Evolutionary conservation across 441 rosid genomes (phyloP).

Genomic region (Eutrema salsugineum): DNA sequence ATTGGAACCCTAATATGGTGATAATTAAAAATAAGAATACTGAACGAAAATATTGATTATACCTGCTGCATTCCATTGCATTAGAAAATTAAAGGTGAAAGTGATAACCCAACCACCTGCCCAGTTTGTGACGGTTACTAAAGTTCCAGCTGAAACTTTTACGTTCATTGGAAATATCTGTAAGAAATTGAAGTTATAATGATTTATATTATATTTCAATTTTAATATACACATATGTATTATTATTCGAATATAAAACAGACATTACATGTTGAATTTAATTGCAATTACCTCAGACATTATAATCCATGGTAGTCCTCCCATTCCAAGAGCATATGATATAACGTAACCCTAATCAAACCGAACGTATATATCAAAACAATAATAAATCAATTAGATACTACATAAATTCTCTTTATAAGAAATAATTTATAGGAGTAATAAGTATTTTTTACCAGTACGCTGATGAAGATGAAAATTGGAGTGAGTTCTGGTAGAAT

Average conservation of each 20-base stretch:
- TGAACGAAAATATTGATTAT: neutral
- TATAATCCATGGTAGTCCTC: slow-evolving; percentile 54
- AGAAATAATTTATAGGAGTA: neutral
- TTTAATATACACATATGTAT: no score
- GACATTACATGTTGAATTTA: neutral
- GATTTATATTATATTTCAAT: neutral
- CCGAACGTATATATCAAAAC: neutral
- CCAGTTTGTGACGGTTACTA: slow-evolving; percentile 41
- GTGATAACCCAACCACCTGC: slow-evolving; percentile 32
- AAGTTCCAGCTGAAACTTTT: slow-evolving; percentile 40
- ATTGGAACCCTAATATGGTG: neutral
- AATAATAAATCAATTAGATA: neutral
- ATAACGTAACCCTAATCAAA: slow-evolving; percentile 31
- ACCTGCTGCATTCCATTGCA: slow-evolving; percentile 44
- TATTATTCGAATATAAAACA: neutral
- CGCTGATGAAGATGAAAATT: slow-evolving; percentile 31
- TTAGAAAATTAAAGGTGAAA: slow-evolving; percentile 40
- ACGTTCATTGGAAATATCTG: slow-evolving; percentile 45
- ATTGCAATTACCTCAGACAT: slow-evolving; percentile 52
- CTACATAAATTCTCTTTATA: neutral
- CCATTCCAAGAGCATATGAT: slow-evolving; percentile 39
- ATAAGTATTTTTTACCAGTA: slow-evolving; percentile 35
- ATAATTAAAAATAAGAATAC: neutral
- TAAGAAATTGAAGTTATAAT: neutral
- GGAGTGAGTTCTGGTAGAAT: slow-evolving; percentile 36